phyloP scores from a whole-genome alignment of 768 basidiomycete genomes.

The Mrakia gelida region DNA sequence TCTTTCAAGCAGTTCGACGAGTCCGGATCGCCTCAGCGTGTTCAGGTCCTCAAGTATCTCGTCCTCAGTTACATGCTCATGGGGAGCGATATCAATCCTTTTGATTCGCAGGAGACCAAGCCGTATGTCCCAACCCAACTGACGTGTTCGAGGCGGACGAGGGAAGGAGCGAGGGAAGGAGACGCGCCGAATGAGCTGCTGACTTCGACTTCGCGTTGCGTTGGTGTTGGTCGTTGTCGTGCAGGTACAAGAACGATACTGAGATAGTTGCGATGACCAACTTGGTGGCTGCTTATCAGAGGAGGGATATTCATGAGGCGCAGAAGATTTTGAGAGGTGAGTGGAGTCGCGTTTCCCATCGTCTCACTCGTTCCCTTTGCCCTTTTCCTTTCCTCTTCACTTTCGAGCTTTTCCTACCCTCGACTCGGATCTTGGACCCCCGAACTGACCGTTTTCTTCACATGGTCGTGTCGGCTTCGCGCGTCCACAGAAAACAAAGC shows the following conservation, averaged over 20 bases:
- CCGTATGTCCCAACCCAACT: no score
- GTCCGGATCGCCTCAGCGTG: slow-evolving; percentile 90
- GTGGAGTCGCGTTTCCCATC: slow-evolving; percentile 31
- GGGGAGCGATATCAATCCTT: slow-evolving; percentile 97
- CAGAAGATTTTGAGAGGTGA: slow-evolving; percentile 88
- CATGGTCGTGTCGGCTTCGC: neutral
- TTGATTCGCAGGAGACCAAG: slow-evolving; percentile 99
- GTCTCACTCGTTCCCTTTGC: neutral
- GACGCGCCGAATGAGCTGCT: neutral
- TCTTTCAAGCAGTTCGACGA: slow-evolving; percentile 99
- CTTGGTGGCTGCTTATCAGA: slow-evolving; percentile 92
- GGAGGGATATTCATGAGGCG: slow-evolving; percentile 92
- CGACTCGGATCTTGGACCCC: no score
- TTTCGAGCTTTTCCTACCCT: neutral
- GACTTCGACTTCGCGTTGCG: neutral
- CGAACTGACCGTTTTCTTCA: neutral
- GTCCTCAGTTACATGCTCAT: slow-evolving; percentile 97
- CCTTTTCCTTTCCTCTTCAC: neutral
- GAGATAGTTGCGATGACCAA: slow-evolving; percentile 99
- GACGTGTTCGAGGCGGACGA: neutral
- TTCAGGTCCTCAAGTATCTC: slow-evolving; percentile 96
- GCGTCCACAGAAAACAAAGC: slow-evolving; percentile 68
- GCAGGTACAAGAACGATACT: slow-evolving; percentile 86
- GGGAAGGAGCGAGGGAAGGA: neutral
- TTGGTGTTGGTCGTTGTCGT: no score